Conservation (phyloP, 208 protist species). For the Phytomonas francai region DNA sequence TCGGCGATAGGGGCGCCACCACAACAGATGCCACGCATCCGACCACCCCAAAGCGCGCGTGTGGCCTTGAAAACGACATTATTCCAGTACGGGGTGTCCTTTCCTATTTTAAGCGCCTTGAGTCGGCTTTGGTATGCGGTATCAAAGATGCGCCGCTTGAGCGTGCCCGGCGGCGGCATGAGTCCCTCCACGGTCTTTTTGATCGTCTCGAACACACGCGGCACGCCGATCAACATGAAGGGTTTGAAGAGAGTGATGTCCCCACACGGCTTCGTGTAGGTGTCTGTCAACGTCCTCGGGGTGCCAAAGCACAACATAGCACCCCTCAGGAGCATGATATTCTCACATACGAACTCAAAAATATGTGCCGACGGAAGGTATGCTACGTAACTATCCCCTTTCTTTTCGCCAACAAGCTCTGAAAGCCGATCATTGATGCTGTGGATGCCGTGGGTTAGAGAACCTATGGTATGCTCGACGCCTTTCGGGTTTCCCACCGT, state of each 20-base stretch:
- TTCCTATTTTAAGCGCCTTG: constrained; percentile 47
- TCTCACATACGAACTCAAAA: constrained; percentile 76
- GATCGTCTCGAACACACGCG: constrained; percentile 84
- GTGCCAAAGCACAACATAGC: constrained; percentile 63
- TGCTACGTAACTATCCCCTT: constrained; percentile 62
- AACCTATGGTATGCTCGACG: constrained; percentile 69
- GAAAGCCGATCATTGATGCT: constrained; percentile 28
- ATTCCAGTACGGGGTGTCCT: constrained; percentile 84
- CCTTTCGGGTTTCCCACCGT: constrained; percentile 89
- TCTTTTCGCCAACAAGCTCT: constrained; percentile 32
- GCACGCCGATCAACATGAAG: constrained; percentile 75
- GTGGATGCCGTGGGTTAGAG: constrained; percentile 32
- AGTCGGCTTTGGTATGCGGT: constrained; percentile 51
- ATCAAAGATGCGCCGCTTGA: constrained; percentile 75
- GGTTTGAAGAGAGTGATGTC: constrained; percentile 76
- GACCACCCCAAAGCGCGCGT: constrained; percentile 47
- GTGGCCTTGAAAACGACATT: constrained; percentile 67
- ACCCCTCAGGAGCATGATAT: constrained; percentile 56
- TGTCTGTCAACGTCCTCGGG: constrained; percentile 75
- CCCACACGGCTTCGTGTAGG: constrained; percentile 54
- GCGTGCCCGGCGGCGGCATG: constrained; percentile 38
- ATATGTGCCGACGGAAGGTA: constrained; percentile 91
- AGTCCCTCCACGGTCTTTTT: constrained; percentile 74
- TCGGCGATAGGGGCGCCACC: constrained; percentile 81
- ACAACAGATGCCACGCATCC: constrained; percentile 54